These are phyloP conservation scores for Fusarium kyushuense DNA, from an alignment of 2,329 filamentous ascomycete species.

Conservation along the genomic window DNA sequence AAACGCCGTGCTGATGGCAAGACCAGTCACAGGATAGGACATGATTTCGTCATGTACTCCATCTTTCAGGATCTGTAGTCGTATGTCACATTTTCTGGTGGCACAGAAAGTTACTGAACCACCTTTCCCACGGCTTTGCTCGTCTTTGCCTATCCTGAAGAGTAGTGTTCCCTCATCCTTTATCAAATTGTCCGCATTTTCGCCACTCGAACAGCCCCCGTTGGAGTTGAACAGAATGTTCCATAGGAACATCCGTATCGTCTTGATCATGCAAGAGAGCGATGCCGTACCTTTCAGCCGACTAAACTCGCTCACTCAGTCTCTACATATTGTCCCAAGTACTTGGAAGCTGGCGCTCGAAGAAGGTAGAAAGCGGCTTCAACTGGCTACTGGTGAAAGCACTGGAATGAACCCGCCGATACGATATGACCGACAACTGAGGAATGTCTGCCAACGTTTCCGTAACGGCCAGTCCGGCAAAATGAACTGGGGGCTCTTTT, in stretches of 20 bases:
- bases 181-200: slow-evolving; percentile 50
- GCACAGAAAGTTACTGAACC: slow-evolving; percentile 61
- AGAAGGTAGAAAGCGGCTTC: slow-evolving; percentile 56
- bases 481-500: slow-evolving; percentile 39
- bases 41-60: slow-evolving; percentile 65
- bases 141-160: slow-evolving; percentile 35
- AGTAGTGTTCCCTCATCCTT: slow-evolving; percentile 15
- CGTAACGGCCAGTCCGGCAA: slow-evolving; percentile 62
- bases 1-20: slow-evolving; percentile 54
- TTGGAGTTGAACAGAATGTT: slow-evolving; percentile 60
- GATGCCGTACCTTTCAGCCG: slow-evolving; percentile 51
- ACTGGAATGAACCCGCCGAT: slow-evolving; percentile 52
- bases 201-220: slow-evolving; percentile 59
- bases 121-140: slow-evolving; percentile 53
- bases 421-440: slow-evolving; percentile 60
- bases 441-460: slow-evolving; percentile 63
- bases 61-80: slow-evolving; percentile 63
- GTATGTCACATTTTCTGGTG: slow-evolving; percentile 57
- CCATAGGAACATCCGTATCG: slow-evolving; percentile 59
- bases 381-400: slow-evolving; percentile 63
- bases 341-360: slow-evolving; percentile 57
- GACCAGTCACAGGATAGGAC: slow-evolving; percentile 61
- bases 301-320: slow-evolving; percentile 55
- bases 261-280: slow-evolving; percentile 60
- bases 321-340: slow-evolving; percentile 60